Base-by-base conservation (phyloP, 2,329 filamentous ascomycete species). In the Ophiostoma sp. region DNA sequence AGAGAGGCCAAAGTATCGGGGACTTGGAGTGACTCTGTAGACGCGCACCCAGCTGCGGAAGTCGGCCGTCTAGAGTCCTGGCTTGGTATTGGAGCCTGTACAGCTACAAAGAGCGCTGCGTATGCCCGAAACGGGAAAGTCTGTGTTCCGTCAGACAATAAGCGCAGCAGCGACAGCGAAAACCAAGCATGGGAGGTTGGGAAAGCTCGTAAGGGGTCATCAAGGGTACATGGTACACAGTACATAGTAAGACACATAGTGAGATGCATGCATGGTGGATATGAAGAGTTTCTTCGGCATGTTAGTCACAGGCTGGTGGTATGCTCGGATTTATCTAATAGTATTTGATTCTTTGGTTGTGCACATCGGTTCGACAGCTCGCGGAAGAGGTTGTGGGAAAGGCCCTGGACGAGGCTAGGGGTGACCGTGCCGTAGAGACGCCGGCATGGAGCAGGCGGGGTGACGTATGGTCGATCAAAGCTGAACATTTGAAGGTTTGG, bases 41-140 rank as follows among this genome's bases (percentile, higher is more conserved):
- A 27, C 49, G 49, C 49, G 49, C 49, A 55, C 11, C 7, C n/a
- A 18, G 49, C 27, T 55, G 49, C 7, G 8, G 49, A 14, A 27
- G 49, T 18, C 27, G 49, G 5, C 8, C 12, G 49, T 55, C 9
- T 9, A 14, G 49, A 55, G 18, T 27, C 27, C 6, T 55, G 49
- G 5, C 49, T 27, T n/a, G 27, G n/a, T 8, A 27, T 6, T 27
- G 49, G n/a, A 55, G 49, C 18, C 27, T 55, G 49, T 55, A 55
- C 49, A 27, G 49, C 18, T 55, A 55, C 49, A 44, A 2, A 44
- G 27, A 41, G 14, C 36, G 58, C 58, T 62, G 58, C 36, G 36
- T 42, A 62, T 62, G 36, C 58, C 58, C 58, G 7, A 36, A 62
- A 41, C 16, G 58, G 58, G 36, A 62, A 62, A 62, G 16, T 18